Evolutionary conservation across 805 yeast species (phyloP).

Genomic region (Saturnispora silvae): DNA sequence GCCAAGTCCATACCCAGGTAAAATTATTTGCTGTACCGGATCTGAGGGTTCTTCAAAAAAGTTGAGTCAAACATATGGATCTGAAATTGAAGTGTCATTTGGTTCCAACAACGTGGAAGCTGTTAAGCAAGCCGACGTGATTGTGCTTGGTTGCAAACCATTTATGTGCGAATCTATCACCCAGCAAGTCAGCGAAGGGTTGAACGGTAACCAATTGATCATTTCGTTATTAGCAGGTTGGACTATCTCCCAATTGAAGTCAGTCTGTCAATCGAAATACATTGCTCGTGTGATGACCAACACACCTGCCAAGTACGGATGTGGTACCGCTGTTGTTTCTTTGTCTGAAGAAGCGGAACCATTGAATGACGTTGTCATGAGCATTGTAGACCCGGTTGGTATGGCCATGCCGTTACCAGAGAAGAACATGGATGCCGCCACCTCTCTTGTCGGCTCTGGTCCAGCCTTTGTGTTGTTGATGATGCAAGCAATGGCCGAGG

Average conservation of each 20-base stretch:
- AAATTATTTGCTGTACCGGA: slow-evolving; percentile 70
- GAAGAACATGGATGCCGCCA: slow-evolving; percentile 92
- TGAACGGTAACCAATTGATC: slow-evolving; percentile 31
- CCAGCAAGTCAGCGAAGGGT: slow-evolving; percentile 34
- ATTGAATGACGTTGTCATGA: slow-evolving; percentile 38
- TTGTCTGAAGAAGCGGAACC: slow-evolving; percentile 42
- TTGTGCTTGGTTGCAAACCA: slow-evolving; percentile 86
- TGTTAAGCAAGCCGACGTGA: slow-evolving; percentile 52
- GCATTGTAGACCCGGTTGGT: slow-evolving; percentile 55
- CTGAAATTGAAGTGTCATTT: slow-evolving; percentile 40
- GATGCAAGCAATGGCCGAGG: slow-evolving; percentile 87
- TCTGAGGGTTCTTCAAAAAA: slow-evolving; percentile 40
- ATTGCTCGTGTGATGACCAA: slow-evolving; percentile 96
- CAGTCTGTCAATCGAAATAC: slow-evolving; percentile 34
- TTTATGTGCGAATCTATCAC: slow-evolving; percentile 55
- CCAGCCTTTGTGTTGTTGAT: slow-evolving; percentile 88
- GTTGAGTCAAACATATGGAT: slow-evolving; percentile 40
- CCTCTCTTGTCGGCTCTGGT: slow-evolving; percentile 91
- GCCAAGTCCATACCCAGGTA: slow-evolving; percentile 50
- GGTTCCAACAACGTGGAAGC: slow-evolving; percentile 45
- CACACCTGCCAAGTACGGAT: slow-evolving; percentile 88
- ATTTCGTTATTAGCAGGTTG: slow-evolving; percentile 89
- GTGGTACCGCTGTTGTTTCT: slow-evolving; percentile 91
- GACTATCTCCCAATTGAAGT: slow-evolving; percentile 59
- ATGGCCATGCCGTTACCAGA: slow-evolving; percentile 65